Conservation (phyloP, 169 alveolate genomes). For the Cryptosporidium ryanae region DNA sequence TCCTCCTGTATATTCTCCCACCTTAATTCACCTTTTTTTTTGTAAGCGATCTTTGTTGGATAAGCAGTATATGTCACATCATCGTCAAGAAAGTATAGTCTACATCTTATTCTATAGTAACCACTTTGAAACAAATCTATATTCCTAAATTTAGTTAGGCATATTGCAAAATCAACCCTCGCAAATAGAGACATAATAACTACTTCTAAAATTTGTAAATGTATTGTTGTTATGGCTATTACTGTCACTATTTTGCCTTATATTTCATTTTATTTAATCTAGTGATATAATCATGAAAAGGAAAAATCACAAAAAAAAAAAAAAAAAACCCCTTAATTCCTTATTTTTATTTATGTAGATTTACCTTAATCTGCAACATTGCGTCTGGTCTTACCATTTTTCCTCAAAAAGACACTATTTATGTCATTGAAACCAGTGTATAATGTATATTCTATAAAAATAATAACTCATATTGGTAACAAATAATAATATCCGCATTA, state of each 20-base stretch:
- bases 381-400: too few species aligned
- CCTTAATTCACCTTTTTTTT: slow-evolving; percentile 18
- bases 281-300: not conserved
- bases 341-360: slow-evolving; percentile 5
- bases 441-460: not conserved
- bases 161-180: slow-evolving; percentile 41
- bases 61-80: slow-evolving; percentile 20
- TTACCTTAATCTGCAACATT: not conserved
- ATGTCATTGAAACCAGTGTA: not conserved
- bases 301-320: not conserved
- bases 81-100: slow-evolving; percentile 53
- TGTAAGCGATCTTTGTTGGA: slow-evolving; percentile 51
- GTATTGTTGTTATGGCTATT: too few species aligned
- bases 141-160: slow-evolving; percentile 55
- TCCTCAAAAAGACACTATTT: not conserved
- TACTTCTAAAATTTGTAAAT: not conserved
- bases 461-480: too few species aligned
- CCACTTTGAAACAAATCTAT: slow-evolving; percentile 70
- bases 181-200: slow-evolving; percentile 41
- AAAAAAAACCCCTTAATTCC: not conserved
- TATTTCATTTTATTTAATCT: not conserved
- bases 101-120: slow-evolving; percentile 56
- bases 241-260: not conserved
- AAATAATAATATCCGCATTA: too few species aligned
- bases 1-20: slow-evolving; percentile 36